Percentiles rank a stretch among this genome's conserved stretches.
Evolutionary conservation across 257 asterid genomes (phyloP).

Genomic region (Forsythia suspensa): DNA sequence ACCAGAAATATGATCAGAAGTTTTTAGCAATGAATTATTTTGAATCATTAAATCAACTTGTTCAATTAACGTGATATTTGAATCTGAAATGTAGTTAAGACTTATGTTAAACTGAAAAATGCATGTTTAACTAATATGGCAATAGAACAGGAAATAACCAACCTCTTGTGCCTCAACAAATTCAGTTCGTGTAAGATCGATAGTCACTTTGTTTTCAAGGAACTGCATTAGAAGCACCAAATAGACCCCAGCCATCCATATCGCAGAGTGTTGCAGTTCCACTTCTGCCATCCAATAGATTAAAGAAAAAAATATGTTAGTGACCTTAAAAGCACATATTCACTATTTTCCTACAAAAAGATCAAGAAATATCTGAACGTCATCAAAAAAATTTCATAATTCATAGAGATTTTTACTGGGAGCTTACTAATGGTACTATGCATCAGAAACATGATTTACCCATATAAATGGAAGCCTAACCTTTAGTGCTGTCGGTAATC

Average conservation of each 20-base stretch:
- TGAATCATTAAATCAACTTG: conserved; percentile 12
- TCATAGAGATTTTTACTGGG: background rate
- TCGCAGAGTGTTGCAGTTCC: conserved; percentile 86
- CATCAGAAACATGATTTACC: conserved; percentile 12
- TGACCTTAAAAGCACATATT: conserved; percentile 20
- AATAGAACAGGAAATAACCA: conserved; percentile 29
- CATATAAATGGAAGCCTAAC: conserved; percentile 38
- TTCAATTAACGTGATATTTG: conserved; percentile 15
- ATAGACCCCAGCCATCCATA: conserved; percentile 95
- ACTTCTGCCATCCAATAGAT: conserved; percentile 59
- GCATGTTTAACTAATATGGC: conserved; percentile 16
- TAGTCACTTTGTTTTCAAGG: conserved; percentile 89
- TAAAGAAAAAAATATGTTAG: conserved; percentile 37
- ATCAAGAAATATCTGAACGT: background rate
- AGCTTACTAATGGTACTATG: background rate
- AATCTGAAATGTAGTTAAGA: conserved; percentile 9
- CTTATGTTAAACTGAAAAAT: background rate
- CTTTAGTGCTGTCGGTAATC: conserved; percentile 64
- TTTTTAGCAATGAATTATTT: conserved; percentile 6
- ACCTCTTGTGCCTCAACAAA: conserved; percentile 94
- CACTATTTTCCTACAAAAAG: conserved; percentile 8
- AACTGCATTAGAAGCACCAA: conserved; percentile 88
- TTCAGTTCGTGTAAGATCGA: conserved; percentile 91
- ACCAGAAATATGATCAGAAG: background rate
- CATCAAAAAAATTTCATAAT: background rate